Conservation (phyloP, 345 rosid genomes). For the Anacardium occidentale region DNA sequence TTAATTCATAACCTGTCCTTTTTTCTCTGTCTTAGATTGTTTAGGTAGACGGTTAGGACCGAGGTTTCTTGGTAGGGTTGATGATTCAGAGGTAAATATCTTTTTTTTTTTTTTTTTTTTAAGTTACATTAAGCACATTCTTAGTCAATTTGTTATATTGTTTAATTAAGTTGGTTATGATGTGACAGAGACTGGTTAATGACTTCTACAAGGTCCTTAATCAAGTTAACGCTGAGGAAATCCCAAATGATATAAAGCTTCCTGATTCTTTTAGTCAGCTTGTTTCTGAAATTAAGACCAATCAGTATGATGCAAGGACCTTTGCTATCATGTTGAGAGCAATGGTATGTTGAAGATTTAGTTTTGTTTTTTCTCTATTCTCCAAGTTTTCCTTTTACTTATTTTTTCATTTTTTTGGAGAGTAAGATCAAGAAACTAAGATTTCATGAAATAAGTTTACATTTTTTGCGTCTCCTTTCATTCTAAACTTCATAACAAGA, state of each 20-base stretch:
- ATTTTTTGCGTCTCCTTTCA: not conserved
- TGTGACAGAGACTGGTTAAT: conserved; percentile 74
- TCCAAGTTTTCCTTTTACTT: not conserved
- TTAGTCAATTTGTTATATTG: conserved; percentile 11
- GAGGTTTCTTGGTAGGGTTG: conserved; percentile 81
- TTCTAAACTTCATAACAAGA: not conserved
- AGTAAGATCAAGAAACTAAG: not conserved
- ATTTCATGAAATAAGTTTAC: not conserved
- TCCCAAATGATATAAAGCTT: conserved; percentile 78
- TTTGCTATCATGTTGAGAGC: conserved; percentile 78
- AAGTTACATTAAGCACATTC: not conserved
- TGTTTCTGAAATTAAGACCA: conserved; percentile 80
- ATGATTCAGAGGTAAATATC: conserved; percentile 83
- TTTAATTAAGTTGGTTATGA: conserved; percentile 30
- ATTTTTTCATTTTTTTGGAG: not conserved
- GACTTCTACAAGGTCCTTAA: conserved; percentile 84
- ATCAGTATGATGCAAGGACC: conserved; percentile 84
- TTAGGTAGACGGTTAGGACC: conserved; percentile 99
- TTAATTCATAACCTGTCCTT: conserved; percentile 20
- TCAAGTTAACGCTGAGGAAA: conserved; percentile 74
- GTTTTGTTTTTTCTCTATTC: not conserved
- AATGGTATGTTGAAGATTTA: conserved; percentile 56
- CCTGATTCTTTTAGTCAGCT: conserved; percentile 88
- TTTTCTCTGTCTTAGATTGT: conserved; percentile 65
- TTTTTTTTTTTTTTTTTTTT: not conserved